Evolutionary conservation across 2,329 filamentous ascomycete genomes (phyloP), one percentile per base, ranked within the genome.

Genomic region (Fusarium xyrophilum): DNA sequence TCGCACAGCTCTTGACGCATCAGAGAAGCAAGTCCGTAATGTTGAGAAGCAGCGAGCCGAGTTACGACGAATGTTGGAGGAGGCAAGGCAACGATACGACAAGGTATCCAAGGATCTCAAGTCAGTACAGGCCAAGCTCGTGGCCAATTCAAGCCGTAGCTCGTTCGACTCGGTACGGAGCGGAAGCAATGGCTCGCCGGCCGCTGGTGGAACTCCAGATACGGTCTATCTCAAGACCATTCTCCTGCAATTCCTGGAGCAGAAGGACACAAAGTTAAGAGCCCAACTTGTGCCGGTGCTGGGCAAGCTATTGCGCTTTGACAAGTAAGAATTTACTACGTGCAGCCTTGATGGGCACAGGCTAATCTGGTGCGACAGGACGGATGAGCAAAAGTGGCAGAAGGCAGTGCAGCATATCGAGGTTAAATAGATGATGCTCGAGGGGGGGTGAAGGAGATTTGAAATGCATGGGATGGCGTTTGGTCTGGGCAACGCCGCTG

Each of bases 371-470:
- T 14, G 9, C 21, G 25, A 25, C 50, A 86, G 84, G 65, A 72
- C 79, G 32, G 93, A 97, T 71, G 91, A 96, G 80, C 90, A 96
- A 79, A 95, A 93, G 79, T 97, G 93, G 93, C 88, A 90, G 79
- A 86, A 89, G 21, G 93, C 91, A 5, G 89, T 97, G 19, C 84
- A 86, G 63, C 82, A 85, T 55, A 80, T 85, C 36, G 79, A 77
- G 19, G 78, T 77, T 43, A 74, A 79, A 52, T 79, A 71, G 69
- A 58, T 15, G 25, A 50, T 43, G 28, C 23, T 36, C 6, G 17
- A n/a, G n/a, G 3, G 23, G 25, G 32, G n/a, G 25, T 40, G 47
- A 60, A 40, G 52, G 47, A 32, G 36, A 35, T n/a, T 36, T n/a
- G 46, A 15, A 36, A 48, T 60, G 44, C 56, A 64, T 53, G 47